phyloP scores from a whole-genome alignment of 2,329 filamentous ascomycete genomes.

The Scytalidium lignicola region DNA sequence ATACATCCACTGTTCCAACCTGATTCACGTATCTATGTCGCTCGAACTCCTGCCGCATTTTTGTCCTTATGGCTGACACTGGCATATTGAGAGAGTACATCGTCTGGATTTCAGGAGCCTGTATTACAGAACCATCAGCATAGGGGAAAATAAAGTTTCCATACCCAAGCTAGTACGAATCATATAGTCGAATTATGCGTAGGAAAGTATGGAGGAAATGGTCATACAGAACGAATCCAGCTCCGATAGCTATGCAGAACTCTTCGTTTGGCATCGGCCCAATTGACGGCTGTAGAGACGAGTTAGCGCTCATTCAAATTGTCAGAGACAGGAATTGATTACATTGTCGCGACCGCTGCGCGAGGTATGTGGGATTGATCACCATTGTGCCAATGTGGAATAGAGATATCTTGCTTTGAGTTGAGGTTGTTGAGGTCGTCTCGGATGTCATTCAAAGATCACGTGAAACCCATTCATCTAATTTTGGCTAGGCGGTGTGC shows the following conservation, averaged over 20 bases:
- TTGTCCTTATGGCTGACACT: slow-evolving; percentile 80
- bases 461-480: not conserved
- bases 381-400: slow-evolving; percentile 54
- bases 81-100: slow-evolving; percentile 95
- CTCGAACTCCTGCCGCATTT: slow-evolving; percentile 96
- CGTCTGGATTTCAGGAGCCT: slow-evolving; percentile 94
- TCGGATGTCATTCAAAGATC: not conserved
- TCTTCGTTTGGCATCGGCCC: slow-evolving; percentile 80
- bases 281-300: slow-evolving; percentile 67
- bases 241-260: slow-evolving; percentile 87
- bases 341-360: slow-evolving; percentile 75
- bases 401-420: not conserved
- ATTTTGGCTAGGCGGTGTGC: not conserved
- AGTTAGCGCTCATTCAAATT: slow-evolving; percentile 46
- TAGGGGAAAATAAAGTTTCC: not conserved
- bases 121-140: slow-evolving; percentile 15
- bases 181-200: too few species aligned
- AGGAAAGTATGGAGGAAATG: slow-evolving; percentile 1
- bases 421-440: not conserved
- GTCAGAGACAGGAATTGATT: slow-evolving; percentile 31
- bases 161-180: not conserved
- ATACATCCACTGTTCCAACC: slow-evolving; percentile 78
- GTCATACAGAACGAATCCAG: slow-evolving; percentile 92
- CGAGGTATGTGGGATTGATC: slow-evolving; percentile 91
- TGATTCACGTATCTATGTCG: slow-evolving; percentile 90